phyloP scores from a whole-genome alignment of 176 grass and related monocot species.

The Metroxylon sagu region DNA sequence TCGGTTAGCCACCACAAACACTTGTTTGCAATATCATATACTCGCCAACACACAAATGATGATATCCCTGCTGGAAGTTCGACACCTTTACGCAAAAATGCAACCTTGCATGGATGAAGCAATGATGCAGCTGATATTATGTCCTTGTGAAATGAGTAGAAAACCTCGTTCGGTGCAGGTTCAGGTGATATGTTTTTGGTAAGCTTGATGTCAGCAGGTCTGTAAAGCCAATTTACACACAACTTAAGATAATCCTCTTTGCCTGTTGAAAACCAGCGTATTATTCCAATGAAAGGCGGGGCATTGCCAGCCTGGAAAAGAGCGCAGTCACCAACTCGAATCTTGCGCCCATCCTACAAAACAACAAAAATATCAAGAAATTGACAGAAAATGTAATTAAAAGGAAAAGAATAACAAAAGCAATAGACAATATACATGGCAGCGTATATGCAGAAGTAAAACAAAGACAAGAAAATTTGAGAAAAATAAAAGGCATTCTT shows the following conservation, averaged over 20 bases:
- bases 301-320: conserved; percentile 61
- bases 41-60: conserved; percentile 69
- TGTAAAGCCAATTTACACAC: conserved; percentile 78
- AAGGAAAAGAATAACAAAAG: no score
- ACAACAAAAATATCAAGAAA: not conserved
- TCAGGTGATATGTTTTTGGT: conserved; percentile 49
- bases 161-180: conserved; percentile 68
- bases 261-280: conserved; percentile 44
- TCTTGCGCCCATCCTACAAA: conserved; percentile 72
- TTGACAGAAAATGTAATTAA: no score
- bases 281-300: conserved; percentile 81
- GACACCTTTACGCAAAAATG: conserved; percentile 68
- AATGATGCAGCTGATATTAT: conserved; percentile 65
- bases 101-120: conserved; percentile 87
- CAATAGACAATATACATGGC: no score
- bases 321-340: conserved; percentile 69
- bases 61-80: conserved; percentile 61
- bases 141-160: conserved; percentile 90
- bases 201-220: conserved; percentile 65
- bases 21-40: conserved; percentile 86
- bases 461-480: no score
- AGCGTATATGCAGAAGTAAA: no score
- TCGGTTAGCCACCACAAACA: conserved; percentile 96
- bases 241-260: conserved; percentile 52
- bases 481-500: no score